Base-by-base conservation (phyloP, 1,284 basidiomycete genomes). In the Naganishia sp. region DNA sequence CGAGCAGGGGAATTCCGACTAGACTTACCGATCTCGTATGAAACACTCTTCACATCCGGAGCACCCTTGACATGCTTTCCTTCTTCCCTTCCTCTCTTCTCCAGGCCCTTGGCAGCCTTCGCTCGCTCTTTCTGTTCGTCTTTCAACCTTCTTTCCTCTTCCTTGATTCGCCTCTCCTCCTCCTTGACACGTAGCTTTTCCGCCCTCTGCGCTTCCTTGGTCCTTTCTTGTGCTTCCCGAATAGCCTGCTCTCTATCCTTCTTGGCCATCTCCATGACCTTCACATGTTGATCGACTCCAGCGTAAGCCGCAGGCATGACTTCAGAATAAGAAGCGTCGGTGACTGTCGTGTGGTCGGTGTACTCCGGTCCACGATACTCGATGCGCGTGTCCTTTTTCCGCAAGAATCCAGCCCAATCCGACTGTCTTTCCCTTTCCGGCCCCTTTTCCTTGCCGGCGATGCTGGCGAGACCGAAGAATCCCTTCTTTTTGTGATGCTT, bases 401-500 rank as follows among this genome's bases (percentile, higher is more conserved):
- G 61, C 28, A 54, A 21, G 52, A 64, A 61, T 45, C 61, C 61
- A 36, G 42, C 23, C 53, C 61, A 64, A 16, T 65, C 46, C 43
- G 53, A 60, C 52, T 46, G 43, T 36, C 42, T 46, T 33, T 52
- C 48, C 52, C 52, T 57, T 23, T 65, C 59, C n/a, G 43, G 31
- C 18, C 46, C 45, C 23, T 68, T 63, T 33, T 65, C 63, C 15
- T 68, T 65, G 39, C 28, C 33, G 7, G 33, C 45, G 13, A 36
- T 54, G n/a, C 55, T 49, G 21, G 48, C 65, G 39, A 67, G 55
- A n/a, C 60, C 66, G 21, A 67, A 67, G 13, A 67, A 56, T 21
- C 66, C 54, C 48, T 67, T 67, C 49, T 63, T 64, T 43, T 61
- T 61, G 23, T 23, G 13, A 15, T 33, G 36, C 39, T 61, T 61